Evolutionary conservation across 306 rosid species (phyloP).

Genomic region (Leucaena leucocephala): DNA sequence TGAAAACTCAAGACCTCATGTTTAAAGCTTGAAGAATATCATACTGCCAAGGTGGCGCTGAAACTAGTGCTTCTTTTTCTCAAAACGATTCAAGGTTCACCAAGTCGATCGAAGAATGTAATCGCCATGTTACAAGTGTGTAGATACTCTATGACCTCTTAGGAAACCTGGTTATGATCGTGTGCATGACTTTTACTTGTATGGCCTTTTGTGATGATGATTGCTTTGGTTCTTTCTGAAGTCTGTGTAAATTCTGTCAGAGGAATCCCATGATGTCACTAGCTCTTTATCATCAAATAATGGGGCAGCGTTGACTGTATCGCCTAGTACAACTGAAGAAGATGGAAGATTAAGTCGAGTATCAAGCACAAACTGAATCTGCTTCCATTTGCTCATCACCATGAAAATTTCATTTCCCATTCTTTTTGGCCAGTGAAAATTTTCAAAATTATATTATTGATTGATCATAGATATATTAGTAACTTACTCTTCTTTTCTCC

Average conservation of each 20-base stretch:
- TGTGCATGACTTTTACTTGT: neutral
- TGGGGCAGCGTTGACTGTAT: conserved; percentile 21
- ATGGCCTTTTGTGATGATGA: neutral
- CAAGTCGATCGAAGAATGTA: conserved; percentile 66
- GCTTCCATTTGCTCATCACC: too few relatives aligned
- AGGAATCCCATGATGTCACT: conserved; percentile 39
- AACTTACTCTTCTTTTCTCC: conserved; percentile 31
- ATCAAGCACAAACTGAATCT: conserved; percentile 20
- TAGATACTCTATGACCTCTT: neutral
- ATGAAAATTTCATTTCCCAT: too few relatives aligned
- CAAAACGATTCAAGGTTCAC: conserved; percentile 63
- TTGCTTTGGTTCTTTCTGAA: neutral
- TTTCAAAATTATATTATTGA: neutral
- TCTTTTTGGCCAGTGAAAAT: conserved; percentile 16
- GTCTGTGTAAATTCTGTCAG: conserved; percentile 36
- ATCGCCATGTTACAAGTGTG: conserved; percentile 64
- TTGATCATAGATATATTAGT: conserved; percentile 19
- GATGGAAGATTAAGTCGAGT: conserved; percentile 25
- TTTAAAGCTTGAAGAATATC: conserved; percentile 77
- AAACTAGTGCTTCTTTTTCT: conserved; percentile 66
- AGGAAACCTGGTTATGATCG: neutral
- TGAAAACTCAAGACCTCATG: conserved; percentile 64
- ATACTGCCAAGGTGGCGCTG: conserved; percentile 80
- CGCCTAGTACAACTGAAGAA: conserved; percentile 31
- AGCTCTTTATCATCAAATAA: conserved; percentile 18